A percentile compares a stretch with the other conserved stretches of the same genome.
These are phyloP conservation scores for Pelargonium australe DNA, from an alignment of 441 rosid species.

Conservation along the genomic window DNA sequence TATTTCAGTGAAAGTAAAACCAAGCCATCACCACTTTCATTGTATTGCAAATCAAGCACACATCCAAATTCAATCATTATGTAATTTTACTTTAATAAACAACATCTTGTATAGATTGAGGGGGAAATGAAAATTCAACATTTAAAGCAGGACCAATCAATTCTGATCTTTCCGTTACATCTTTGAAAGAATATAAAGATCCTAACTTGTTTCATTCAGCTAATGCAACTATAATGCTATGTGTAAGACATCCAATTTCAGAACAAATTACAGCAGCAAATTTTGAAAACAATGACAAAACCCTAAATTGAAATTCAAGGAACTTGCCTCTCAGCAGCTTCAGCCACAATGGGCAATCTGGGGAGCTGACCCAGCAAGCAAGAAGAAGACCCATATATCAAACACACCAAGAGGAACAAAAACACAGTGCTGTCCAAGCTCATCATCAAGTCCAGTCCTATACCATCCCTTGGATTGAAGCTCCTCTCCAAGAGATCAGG, in stretches of 20 bases:
- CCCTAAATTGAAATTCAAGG: background rate
- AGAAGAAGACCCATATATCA: slow-evolving; percentile 25
- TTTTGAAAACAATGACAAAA: background rate
- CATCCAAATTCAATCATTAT: no score
- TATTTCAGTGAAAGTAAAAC: no score
- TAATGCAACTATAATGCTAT: background rate
- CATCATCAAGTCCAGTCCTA: slow-evolving; percentile 79
- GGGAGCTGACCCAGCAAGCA: slow-evolving; percentile 27
- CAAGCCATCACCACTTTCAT: no score
- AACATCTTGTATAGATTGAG: no score
- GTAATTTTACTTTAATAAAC: no score
- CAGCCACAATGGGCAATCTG: slow-evolving; percentile 27
- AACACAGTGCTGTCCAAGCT: slow-evolving; percentile 90
- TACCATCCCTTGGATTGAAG: slow-evolving; percentile 65
- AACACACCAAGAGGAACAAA: slow-evolving; percentile 33
- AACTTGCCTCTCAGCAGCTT: slow-evolving; percentile 29
- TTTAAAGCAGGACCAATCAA: background rate
- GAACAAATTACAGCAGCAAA: background rate
- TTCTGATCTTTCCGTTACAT: background rate
- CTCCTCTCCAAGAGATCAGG: slow-evolving; percentile 72
- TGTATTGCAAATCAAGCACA: no score
- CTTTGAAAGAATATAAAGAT: background rate
- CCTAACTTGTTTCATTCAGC: background rate
- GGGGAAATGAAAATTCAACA: background rate
- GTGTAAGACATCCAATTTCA: background rate